Percentiles rank a stretch among this genome's conserved stretches.
These are phyloP conservation scores for Neurospora sp. DNA, from an alignment of 495 filamentous ascomycete genomes.

Conservation along the genomic window DNA sequence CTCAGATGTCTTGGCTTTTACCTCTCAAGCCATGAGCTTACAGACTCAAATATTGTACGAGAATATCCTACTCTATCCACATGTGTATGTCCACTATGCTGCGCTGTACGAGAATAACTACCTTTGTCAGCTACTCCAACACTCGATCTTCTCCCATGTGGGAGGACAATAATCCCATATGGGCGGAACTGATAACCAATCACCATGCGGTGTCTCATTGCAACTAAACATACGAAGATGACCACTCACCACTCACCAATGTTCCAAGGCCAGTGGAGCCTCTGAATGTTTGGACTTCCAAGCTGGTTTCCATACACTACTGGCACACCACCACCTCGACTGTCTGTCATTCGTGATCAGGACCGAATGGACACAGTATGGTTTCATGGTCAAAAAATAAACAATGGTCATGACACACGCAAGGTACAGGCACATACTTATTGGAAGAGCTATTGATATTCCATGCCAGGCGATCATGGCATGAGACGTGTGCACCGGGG, in stretches of 20 bases:
- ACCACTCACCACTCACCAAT: background rate
- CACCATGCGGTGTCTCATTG: background rate
- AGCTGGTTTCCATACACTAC: background rate
- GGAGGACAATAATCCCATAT: background rate
- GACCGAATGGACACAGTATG: background rate
- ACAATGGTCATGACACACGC: background rate
- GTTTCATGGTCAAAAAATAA: background rate
- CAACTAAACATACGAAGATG: conserved; percentile 1
- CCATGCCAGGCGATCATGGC: background rate
- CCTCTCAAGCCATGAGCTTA: background rate
- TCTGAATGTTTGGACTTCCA: background rate
- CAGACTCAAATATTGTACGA: background rate
- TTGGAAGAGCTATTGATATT: background rate
- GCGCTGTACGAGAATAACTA: background rate
- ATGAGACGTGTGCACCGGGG: background rate
- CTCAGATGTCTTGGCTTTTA: background rate
- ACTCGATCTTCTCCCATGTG: background rate
- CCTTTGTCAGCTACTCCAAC: background rate
- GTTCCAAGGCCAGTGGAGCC: background rate
- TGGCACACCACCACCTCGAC: background rate
- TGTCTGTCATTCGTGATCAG: background rate
- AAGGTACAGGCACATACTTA: background rate
- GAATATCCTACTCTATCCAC: background rate
- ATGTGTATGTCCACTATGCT: background rate
- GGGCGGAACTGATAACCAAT: background rate